A percentile compares a stretch with the other conserved stretches of the same genome.
phyloP scores from a whole-genome alignment of 2,329 filamentous ascomycete species.

The Sclerotinia sclerotiorum region DNA sequence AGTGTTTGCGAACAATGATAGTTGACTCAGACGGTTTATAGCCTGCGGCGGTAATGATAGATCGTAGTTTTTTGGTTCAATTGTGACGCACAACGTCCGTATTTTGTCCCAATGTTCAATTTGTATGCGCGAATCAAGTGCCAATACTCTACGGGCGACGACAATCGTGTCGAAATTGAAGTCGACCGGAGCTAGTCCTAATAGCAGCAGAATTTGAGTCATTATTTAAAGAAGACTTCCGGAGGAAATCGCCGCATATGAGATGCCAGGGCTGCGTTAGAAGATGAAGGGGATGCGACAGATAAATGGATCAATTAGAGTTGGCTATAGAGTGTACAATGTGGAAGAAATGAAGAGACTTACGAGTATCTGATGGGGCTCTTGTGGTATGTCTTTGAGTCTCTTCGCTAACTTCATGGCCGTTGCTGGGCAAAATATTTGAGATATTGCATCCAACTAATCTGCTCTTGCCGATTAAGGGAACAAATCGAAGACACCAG shows the following conservation, averaged over 20 bases:
- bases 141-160: background rate
- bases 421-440: background rate
- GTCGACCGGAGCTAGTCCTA: background rate
- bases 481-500: background rate
- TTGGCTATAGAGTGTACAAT: background rate
- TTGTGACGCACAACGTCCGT: background rate
- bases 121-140: background rate
- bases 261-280: too few relatives aligned
- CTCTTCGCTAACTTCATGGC: background rate
- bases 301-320: background rate
- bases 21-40: background rate
- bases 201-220: background rate
- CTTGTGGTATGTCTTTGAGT: background rate
- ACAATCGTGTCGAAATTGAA: constrained; percentile 11
- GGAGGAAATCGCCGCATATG: background rate
- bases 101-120: background rate
- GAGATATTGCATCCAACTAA: background rate
- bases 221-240: background rate
- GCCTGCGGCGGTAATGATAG: too few relatives aligned
- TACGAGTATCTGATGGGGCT: background rate
- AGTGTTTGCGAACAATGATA: background rate
- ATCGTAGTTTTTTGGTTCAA: background rate
- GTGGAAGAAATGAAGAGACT: background rate
- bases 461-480: too few relatives aligned
- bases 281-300: background rate